Base-by-base conservation (phyloP, 768 basidiomycete genomes). In the Naganishia vishniacii region DNA sequence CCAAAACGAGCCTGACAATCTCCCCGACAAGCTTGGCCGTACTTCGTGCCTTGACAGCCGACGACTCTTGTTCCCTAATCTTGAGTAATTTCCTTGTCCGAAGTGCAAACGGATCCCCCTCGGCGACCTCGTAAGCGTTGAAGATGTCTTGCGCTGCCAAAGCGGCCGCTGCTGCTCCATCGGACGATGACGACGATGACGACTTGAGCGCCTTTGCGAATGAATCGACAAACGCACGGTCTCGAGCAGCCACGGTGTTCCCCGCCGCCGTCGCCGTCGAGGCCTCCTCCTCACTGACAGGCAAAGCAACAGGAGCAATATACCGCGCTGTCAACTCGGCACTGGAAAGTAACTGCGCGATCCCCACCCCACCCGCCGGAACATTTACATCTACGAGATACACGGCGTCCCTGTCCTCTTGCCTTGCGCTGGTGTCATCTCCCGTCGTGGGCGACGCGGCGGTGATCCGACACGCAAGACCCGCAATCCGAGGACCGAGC, bases 311-410 rank as follows among this genome's bases (percentile, higher is more conserved):
- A 16, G 62, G 44, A 0, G 23, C 15, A 29, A 67, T 42, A 32
- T 46, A 62, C 42, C 44, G 25, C 6, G 42, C 48, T 0, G 67
- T 68, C 29, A 53, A n/a, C 25, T 26, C 44, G 2, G 63, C 67
- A 8, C 47, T 44, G 4, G 47, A 64, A 8, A 68, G 63, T n/a
- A 68, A 32, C 15, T 62, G 59, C 7, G 67, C 67, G 51, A 68
- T 68, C 5, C 67, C 67, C 16, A 68, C 59, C 1, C 67, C 67
- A 9, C 26, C 31, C 13, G 63, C 28, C 1, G 67, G 67, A 13
- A 65, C 41, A 15, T 12, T 26, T 7, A 65, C 44, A 11, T 68
- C 67, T 1, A 68, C 45, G 13, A 61, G 31, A 20, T 48, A 34
- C 20, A 68, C 46, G 18, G 56, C 56, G 13, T 46, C 58, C 16